Evolutionary conservation across 441 rosid genomes (phyloP), one percentile per base, ranked within the genome.

Genomic region (Euphorbia celastroides): DNA sequence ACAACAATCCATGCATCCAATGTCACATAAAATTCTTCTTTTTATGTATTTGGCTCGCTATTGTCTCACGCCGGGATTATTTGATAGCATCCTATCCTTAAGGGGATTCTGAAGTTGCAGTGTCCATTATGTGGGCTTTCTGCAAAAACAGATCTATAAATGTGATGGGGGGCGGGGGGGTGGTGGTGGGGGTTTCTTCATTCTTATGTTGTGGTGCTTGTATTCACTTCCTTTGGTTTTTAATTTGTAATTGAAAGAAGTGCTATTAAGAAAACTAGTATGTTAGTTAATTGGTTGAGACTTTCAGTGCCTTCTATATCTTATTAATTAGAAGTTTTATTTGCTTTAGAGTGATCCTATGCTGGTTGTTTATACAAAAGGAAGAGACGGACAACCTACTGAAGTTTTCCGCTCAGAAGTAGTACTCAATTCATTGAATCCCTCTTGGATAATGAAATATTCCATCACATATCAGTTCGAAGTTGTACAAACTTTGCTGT

Each of bases 311-410:
- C 61, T 51, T 63, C 28, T 67, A 38, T 28, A 25, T 50, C 51
- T 71, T 62, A 62, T 32, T 41, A 4, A 12, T 22, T 52, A 22
- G 23, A 54, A 65, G 50, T 72, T 79, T 66, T 69, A 60, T 70
- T 74, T 77, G 74, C 76, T 78, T 70, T 75, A 93, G 98, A 93
- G 98, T 71, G 97, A 93, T 81, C 93, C 98, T n/a, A 81, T 90
- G 96, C 69, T 90, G 74, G 92, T 89, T 71, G 82, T 79, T 71
- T 86, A 83, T 74, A 77, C 70, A 6, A 87, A 81, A 79, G 87
- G 75, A 77, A 83, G 78, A 77, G 96, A 93, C 74, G 97, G 96
- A 68, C 22, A 75, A 64, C 72, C 80, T 59, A 62, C 75, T 17
- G 98, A 93, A 75, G 79, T 78, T 63, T 84, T 78, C 63, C 91